A percentile compares a stretch with the other conserved stretches of the same genome.
Evolutionary conservation across 1,139 yeast genomes (phyloP).

Genomic region (Debaryomyces udenii): DNA sequence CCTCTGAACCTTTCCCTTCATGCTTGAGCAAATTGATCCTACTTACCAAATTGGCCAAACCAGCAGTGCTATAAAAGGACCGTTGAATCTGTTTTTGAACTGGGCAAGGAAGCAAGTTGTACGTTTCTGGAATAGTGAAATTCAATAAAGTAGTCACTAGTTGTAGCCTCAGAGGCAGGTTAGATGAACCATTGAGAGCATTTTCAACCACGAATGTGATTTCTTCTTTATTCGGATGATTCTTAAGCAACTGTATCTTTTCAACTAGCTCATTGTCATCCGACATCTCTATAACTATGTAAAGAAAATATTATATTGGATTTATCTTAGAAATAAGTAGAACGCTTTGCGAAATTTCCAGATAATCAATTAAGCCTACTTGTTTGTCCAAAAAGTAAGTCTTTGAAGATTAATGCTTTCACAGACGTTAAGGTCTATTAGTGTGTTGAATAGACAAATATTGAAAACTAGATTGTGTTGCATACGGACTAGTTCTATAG

Average conservation of each 20-base stretch:
- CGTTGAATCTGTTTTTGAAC: conserved; percentile 16
- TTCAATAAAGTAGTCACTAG: conserved; percentile 31
- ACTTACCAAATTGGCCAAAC: conserved; percentile 34
- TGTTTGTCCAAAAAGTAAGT: background rate
- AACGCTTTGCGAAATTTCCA: background rate
- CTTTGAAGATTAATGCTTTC: background rate
- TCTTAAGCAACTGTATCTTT: conserved; percentile 21
- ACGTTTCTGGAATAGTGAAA: conserved; percentile 34
- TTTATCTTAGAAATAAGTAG: background rate
- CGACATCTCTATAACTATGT: background rate
- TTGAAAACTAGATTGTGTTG: background rate
- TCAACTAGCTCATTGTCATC: conserved; percentile 10
- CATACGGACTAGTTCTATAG: background rate
- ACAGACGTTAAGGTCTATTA: background rate
- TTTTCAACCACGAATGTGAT: conserved; percentile 17
- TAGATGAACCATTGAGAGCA: conserved; percentile 8
- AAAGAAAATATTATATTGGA: background rate
- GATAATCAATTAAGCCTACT: too few relatives aligned
- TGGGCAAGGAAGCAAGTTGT: conserved; percentile 19
- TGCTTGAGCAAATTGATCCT: conserved; percentile 16
- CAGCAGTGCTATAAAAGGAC: conserved; percentile 27
- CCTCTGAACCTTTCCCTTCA: background rate
- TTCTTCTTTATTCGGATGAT: conserved; percentile 23
- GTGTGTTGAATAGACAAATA: background rate
- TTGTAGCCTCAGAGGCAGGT: conserved; percentile 13